phyloP scores from a whole-genome alignment of 2,329 filamentous ascomycete species.

The Dothistroma septosporum region DNA sequence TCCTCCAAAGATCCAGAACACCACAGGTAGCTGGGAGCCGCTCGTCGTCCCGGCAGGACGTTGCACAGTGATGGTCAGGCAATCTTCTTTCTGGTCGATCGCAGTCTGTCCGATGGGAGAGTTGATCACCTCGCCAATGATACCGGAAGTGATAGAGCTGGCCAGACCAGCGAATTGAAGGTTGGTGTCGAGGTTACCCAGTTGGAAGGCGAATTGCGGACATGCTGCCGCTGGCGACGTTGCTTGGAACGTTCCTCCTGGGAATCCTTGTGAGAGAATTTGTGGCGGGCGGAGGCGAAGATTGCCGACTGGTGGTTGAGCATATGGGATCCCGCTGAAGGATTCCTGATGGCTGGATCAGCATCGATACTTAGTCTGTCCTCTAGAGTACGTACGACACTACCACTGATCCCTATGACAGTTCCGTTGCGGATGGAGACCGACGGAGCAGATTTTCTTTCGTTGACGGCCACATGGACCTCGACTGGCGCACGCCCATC shows the following conservation, averaged over 20 bases:
- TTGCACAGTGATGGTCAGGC: conserved; percentile 34
- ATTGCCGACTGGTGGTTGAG: conserved; percentile 60
- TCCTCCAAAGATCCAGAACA: conserved; percentile 49
- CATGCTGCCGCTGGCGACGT: conserved; percentile 58
- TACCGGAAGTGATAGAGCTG: conserved; percentile 19
- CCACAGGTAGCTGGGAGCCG: conserved; percentile 41
- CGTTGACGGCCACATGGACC: too few species aligned
- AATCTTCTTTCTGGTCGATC: conserved; percentile 41
- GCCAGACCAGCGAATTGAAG: conserved; percentile 24
- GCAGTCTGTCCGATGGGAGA: conserved; percentile 38
- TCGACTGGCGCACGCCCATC: too few species aligned
- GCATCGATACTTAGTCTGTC: too few species aligned
- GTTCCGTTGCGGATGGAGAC: conserved; percentile 55
- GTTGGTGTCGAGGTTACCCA: conserved; percentile 31
- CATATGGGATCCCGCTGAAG: conserved; percentile 65
- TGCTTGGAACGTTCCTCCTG: conserved; percentile 49
- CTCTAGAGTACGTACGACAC: too few species aligned
- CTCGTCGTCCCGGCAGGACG: conserved; percentile 38
- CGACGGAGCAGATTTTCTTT: conserved; percentile 1
- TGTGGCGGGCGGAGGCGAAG: conserved; percentile 66
- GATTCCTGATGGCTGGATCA: conserved; percentile 29
- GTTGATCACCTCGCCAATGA: conserved; percentile 37
- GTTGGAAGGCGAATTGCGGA: conserved; percentile 64
- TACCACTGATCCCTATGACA: conserved; percentile 46
- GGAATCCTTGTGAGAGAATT: conserved; percentile 47